Evolutionary conservation across 768 basidiomycete species (phyloP).

Genomic region (Suillus ampliporus): DNA sequence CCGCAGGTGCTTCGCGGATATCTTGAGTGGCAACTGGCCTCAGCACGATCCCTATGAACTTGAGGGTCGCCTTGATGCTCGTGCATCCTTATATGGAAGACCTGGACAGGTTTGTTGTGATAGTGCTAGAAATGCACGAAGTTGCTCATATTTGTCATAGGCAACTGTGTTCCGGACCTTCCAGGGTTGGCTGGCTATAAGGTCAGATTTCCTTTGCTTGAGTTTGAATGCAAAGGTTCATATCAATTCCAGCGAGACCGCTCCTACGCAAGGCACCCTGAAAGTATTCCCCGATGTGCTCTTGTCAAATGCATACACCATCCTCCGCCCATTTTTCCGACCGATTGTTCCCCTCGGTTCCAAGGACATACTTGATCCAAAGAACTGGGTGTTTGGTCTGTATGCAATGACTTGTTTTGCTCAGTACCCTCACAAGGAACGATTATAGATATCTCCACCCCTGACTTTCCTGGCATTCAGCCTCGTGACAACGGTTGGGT

Average conservation of each 20-base stretch:
- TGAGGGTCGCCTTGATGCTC: constrained; percentile 61
- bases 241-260: constrained; percentile 55
- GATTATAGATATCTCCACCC: constrained; percentile 46
- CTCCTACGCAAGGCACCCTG: constrained; percentile 70
- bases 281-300: constrained; percentile 70
- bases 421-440: constrained; percentile 18
- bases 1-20: constrained; percentile 63
- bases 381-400: constrained; percentile 59
- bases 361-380: constrained; percentile 49
- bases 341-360: constrained; percentile 48
- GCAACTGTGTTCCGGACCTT: constrained; percentile 64
- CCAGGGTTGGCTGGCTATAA: constrained; percentile 81
- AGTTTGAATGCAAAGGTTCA: constrained; percentile 14
- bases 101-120: constrained; percentile 49
- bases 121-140: background rate
- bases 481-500: constrained; percentile 29
- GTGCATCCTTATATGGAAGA: constrained; percentile 66
- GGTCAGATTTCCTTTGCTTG: constrained; percentile 41
- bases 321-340: constrained; percentile 79
- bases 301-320: constrained; percentile 72
- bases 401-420: constrained; percentile 29
- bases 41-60: constrained; percentile 72
- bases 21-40: constrained; percentile 66
- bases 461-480: constrained; percentile 60
- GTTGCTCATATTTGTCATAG: constrained; percentile 23